Evolutionary conservation across 305 asterid genomes (phyloP).

Genomic region (Rubia balearica): DNA sequence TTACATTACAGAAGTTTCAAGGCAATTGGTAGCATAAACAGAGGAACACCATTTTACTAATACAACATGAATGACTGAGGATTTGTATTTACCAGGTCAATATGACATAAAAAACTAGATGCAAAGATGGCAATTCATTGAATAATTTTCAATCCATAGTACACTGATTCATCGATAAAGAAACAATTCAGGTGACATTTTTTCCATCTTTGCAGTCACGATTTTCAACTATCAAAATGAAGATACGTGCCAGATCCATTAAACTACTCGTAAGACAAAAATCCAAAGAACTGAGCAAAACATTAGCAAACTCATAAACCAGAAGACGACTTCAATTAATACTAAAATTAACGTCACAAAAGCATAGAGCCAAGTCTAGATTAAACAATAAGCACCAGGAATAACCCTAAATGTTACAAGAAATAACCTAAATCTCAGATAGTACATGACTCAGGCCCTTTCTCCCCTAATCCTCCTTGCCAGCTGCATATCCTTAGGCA

Average conservation of each 20-base stretch:
- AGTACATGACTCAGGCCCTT: neutral
- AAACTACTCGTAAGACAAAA: neutral
- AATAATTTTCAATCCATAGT: neutral
- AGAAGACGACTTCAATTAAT: neutral
- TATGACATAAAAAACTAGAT: neutral
- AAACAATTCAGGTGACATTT: neutral
- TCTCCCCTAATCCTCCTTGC: neutral
- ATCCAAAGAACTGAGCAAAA: neutral
- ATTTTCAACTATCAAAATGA: neutral
- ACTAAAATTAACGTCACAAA: neutral
- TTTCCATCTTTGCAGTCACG: neutral
- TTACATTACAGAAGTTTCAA: neutral
- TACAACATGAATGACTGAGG: neutral
- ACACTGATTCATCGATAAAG: neutral
- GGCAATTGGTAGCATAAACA: neutral
- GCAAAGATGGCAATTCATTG: neutral
- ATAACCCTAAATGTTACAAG: neutral
- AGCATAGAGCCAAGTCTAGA: neutral
- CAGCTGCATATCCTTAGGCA: neutral
- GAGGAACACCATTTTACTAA: neutral
- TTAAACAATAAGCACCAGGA: neutral
- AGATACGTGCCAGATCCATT: neutral
- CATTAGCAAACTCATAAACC: neutral
- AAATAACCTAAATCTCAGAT: neutral
- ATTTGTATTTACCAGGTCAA: neutral